Conservation (phyloP, 345 rosid species). For the Eucalyptus cloeziana region DNA sequence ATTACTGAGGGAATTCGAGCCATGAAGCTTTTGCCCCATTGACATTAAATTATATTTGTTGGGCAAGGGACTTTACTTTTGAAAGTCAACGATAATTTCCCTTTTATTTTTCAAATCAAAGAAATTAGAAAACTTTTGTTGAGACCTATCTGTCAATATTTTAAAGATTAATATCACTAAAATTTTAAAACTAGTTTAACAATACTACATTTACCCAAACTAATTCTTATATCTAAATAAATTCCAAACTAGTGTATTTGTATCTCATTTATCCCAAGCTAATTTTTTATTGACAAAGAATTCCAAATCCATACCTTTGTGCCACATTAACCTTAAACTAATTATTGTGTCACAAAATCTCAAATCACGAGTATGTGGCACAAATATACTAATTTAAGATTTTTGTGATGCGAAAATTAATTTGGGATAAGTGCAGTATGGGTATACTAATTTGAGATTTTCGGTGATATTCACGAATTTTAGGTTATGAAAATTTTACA, state of each 20-base stretch:
- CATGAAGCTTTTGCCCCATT: neutral
- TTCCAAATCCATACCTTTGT: accelerated
- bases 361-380: neutral
- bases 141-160: neutral
- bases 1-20: neutral
- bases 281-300: neutral
- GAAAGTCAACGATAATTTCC: neutral
- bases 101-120: neutral
- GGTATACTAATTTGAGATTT: too few species aligned
- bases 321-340: accelerated
- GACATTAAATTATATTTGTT: neutral
- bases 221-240: neutral
- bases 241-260: neutral
- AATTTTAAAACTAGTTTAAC: neutral
- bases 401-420: too few species aligned
- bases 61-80: neutral
- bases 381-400: neutral
- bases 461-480: neutral
- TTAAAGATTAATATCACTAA: neutral
- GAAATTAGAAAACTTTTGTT: neutral
- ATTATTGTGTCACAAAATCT: accelerated
- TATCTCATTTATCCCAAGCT: neutral
- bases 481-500: too few species aligned
- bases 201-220: neutral
- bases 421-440: accelerated